phyloP scores from a whole-genome alignment of 1,139 yeast species.

The Yamadazyma pseudoaaseri region DNA sequence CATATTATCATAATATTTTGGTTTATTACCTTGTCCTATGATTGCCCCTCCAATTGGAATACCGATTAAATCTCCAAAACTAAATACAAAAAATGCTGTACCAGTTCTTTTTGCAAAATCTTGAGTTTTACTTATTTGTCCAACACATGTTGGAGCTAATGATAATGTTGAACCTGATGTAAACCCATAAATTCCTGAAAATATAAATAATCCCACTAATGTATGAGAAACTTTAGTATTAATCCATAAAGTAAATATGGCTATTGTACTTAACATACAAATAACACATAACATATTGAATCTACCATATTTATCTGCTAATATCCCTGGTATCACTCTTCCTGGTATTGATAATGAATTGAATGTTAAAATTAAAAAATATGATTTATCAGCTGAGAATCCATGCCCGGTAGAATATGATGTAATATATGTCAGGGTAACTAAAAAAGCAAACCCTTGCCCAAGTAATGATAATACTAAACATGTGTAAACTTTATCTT shows the following conservation, averaged over 20 bases:
- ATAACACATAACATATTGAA: slow-evolving; percentile 51
- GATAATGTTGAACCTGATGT: slow-evolving; percentile 32
- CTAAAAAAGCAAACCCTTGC: slow-evolving; percentile 45
- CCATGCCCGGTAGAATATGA: slow-evolving; percentile 50
- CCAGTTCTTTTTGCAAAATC: slow-evolving; percentile 31
- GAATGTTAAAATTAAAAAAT: slow-evolving; percentile 42
- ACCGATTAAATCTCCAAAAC: slow-evolving; percentile 33
- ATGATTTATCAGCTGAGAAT: slow-evolving; percentile 38
- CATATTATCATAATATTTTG: slow-evolving; percentile 24
- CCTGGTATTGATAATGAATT: slow-evolving; percentile 50
- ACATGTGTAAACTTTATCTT: slow-evolving; percentile 23
- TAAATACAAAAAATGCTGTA: slow-evolving; percentile 32
- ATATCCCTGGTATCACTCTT: slow-evolving; percentile 45
- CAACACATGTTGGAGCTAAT: slow-evolving; percentile 42
- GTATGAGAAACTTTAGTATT: slow-evolving; percentile 28
- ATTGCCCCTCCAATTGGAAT: slow-evolving; percentile 39
- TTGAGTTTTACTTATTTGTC: slow-evolving; percentile 64
- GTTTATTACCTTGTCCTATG: slow-evolving; percentile 17
- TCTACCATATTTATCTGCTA: slow-evolving; percentile 51
- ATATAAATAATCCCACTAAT: slow-evolving; percentile 24
- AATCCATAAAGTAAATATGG: slow-evolving; percentile 46
- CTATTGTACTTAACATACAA: slow-evolving; percentile 31
- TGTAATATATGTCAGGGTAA: slow-evolving; percentile 50
- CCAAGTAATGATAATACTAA: slow-evolving; percentile 29
- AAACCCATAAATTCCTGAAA: slow-evolving; percentile 30